These are phyloP conservation scores for Thymus quinquecostatus DNA, from an alignment of 257 asterid genomes.

Conservation along the genomic window DNA sequence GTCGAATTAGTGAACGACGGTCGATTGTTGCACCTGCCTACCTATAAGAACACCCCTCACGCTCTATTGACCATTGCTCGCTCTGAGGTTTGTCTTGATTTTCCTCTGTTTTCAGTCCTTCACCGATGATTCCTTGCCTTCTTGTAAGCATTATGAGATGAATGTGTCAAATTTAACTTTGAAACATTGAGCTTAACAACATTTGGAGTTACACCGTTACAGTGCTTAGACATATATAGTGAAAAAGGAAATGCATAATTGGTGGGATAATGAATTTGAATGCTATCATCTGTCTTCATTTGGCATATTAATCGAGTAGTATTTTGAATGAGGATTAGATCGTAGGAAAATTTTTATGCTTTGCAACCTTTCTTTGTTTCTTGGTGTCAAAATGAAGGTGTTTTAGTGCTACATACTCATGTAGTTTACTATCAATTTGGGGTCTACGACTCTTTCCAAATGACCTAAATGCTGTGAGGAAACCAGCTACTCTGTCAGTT, in stretches of 20 bases:
- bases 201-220: neutral
- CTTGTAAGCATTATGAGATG: neutral
- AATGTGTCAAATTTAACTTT: neutral
- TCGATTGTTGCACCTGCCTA: conserved; percentile 57
- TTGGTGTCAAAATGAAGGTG: no score
- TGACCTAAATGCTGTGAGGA: neutral
- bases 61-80: conserved; percentile 90
- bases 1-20: conserved; percentile 76
- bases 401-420: no score
- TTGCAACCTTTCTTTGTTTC: no score
- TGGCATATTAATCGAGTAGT: no score
- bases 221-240: neutral
- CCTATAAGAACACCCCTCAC: conserved; percentile 81
- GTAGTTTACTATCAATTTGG: no score
- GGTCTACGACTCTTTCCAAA: no score
- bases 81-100: conserved; percentile 65
- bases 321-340: no score
- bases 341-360: no score
- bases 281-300: no score
- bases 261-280: neutral
- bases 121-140: neutral
- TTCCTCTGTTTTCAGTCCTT: conserved; percentile 4
- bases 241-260: neutral
- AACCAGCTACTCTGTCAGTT: conserved; percentile 1
- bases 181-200: neutral